Evolutionary conservation across 768 basidiomycete genomes (phyloP).

Genomic region (Lyophyllum shimeji): DNA sequence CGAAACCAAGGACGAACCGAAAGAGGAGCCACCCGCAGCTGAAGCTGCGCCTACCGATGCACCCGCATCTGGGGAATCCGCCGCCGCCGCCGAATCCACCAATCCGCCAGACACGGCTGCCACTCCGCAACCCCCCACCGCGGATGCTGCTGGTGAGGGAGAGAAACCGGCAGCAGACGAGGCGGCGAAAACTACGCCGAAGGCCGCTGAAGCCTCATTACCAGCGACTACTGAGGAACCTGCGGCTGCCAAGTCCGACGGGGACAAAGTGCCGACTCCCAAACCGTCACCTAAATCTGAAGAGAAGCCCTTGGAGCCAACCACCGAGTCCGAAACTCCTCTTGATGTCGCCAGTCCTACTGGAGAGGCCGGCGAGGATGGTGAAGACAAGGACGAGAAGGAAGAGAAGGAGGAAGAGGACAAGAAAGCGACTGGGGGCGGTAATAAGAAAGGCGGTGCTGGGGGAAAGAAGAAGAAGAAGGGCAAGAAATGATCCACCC

Average conservation of each 20-base stretch:
- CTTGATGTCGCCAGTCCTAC: conserved; percentile 11
- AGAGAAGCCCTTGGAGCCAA: neutral
- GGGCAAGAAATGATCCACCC: conserved; percentile 24
- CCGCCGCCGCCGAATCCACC: neutral
- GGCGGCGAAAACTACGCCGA: neutral
- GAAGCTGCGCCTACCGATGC: neutral
- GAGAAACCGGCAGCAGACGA: neutral
- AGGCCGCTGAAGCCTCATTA: neutral
- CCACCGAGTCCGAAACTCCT: conserved; percentile 10
- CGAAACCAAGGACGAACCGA: neutral
- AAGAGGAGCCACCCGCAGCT: neutral
- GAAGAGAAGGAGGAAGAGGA: conserved; percentile 15
- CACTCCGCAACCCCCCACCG: neutral
- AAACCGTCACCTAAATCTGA: conserved; percentile 1
- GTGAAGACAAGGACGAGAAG: conserved; percentile 15
- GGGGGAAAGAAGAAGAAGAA: conserved; percentile 17
- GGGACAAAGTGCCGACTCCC: conserved; percentile 1
- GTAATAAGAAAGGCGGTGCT: conserved; percentile 12
- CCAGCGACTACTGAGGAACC: neutral
- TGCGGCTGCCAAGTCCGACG: neutral
- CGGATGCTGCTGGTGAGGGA: neutral
- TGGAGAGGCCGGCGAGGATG: conserved; percentile 13
- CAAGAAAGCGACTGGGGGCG: conserved; percentile 11
- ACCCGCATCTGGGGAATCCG: neutral
- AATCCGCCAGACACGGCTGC: neutral